phyloP scores from a whole-genome alignment of 805 yeast genomes.

The Kregervanrija fluxuum region DNA sequence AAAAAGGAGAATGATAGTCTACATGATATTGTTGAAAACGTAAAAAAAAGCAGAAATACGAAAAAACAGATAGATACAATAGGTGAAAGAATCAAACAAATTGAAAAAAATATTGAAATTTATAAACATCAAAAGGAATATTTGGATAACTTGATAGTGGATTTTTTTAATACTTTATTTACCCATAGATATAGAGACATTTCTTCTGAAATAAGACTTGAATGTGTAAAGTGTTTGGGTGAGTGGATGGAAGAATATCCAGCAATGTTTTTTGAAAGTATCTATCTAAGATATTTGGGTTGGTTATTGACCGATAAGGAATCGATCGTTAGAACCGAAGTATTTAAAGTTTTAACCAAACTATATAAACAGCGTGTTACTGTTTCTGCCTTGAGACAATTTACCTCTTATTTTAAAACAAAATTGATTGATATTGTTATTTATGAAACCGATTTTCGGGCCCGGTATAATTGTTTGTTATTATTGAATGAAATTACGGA shows the following conservation, averaged over 20 bases:
- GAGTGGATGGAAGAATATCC: conserved; percentile 68
- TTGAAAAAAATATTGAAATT: conserved; percentile 35
- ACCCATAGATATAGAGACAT: conserved; percentile 75
- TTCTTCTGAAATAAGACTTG: conserved; percentile 63
- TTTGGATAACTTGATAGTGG: conserved; percentile 51
- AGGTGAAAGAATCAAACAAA: conserved; percentile 38
- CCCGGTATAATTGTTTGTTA: conserved; percentile 42
- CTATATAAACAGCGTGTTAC: conserved; percentile 37
- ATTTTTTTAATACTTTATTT: conserved; percentile 59
- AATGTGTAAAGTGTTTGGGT: conserved; percentile 58
- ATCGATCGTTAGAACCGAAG: conserved; percentile 56
- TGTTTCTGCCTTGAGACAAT: conserved; percentile 65
- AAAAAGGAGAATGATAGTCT: conserved; percentile 18
- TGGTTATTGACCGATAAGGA: conserved; percentile 77
- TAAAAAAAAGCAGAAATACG: conserved; percentile 22
- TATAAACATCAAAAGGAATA: conserved; percentile 44
- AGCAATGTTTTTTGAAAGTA: conserved; percentile 59
- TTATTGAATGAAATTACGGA: conserved; percentile 49
- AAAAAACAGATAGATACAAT: conserved; percentile 25
- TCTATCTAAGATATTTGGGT: conserved; percentile 71
- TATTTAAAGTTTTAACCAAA: conserved; percentile 45
- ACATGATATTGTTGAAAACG: conserved; percentile 5
- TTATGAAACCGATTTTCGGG: conserved; percentile 48
- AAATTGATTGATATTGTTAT: conserved; percentile 60
- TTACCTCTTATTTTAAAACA: conserved; percentile 64